Percentiles rank a stretch among this genome's conserved stretches.
These are phyloP conservation scores for Acidomyces sp. DNA, from an alignment of 495 filamentous ascomycete genomes.

Conservation along the genomic window DNA sequence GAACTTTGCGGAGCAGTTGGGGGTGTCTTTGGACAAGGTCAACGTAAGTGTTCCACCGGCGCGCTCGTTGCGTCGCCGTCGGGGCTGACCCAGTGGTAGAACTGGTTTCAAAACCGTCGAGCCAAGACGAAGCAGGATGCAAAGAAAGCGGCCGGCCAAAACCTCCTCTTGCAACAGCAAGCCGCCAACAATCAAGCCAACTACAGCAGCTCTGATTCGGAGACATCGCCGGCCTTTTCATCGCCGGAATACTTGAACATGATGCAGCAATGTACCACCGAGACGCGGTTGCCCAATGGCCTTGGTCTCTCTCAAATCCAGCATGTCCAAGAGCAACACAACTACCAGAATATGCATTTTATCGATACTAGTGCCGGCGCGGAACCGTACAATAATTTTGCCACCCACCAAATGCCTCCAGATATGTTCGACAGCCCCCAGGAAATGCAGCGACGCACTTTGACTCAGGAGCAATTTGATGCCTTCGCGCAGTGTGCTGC, in stretches of 20 bases:
- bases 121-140: constrained; percentile 34
- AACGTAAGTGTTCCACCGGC: constrained; percentile 24
- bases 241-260: constrained; percentile 10
- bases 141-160: constrained; percentile 23
- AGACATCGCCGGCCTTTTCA: constrained; percentile 10
- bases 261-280: constrained; percentile 9
- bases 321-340: background rate
- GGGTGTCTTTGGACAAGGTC: constrained; percentile 32
- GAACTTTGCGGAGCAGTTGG: constrained; percentile 27
- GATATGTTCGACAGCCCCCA: constrained; percentile 15
- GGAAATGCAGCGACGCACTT: constrained; percentile 15
- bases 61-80: background rate
- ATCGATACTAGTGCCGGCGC: too few relatives aligned
- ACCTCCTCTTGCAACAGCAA: constrained; percentile 7
- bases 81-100: constrained; percentile 22
- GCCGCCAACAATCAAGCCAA: background rate
- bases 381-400: background rate
- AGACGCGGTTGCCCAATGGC: background rate
- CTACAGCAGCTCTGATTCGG: constrained; percentile 6
- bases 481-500: constrained; percentile 7
- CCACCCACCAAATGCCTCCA: background rate
- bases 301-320: constrained; percentile 6
- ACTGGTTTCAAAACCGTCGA: constrained; percentile 35
- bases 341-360: background rate
- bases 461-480: constrained; percentile 19